Conservation (phyloP, 148 eudicot genomes). For the Diospyros lotus region DNA sequence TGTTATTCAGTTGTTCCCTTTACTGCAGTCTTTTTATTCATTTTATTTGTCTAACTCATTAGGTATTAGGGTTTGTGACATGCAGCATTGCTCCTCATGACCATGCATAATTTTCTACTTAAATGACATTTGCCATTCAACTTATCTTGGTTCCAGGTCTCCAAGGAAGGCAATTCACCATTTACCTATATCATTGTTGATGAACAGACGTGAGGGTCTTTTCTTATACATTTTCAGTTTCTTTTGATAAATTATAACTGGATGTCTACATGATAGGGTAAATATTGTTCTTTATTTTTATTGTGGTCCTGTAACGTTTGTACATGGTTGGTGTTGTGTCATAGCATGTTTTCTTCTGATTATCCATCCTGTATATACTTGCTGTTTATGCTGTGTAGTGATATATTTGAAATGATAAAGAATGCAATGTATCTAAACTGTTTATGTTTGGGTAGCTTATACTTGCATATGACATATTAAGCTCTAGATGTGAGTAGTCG, state of each 20-base stretch:
- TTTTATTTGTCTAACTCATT: neutral
- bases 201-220: slow-evolving; percentile 67
- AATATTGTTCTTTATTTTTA: slow-evolving; percentile 9
- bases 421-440: neutral
- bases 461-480: neutral
- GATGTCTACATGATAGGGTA: neutral
- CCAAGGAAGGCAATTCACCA: slow-evolving; percentile 88
- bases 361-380: neutral
- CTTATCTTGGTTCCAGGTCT: slow-evolving; percentile 56
- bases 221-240: neutral
- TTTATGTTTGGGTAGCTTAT: neutral
- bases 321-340: no score
- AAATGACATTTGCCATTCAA: slow-evolving; percentile 10
- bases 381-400: neutral
- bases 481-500: neutral
- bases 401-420: no score
- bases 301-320: neutral
- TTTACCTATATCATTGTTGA: slow-evolving; percentile 95
- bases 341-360: slow-evolving; percentile 4
- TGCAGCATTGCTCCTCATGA: neutral
- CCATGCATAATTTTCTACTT: neutral
- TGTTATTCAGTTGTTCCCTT: neutral
- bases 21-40: neutral
- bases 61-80: neutral
- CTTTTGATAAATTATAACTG: neutral